A percentile compares a stretch with the other conserved stretches of the same genome.
These are phyloP conservation scores for Chenopodium quinoa DNA, from an alignment of 148 eudicot species.

Conservation along the genomic window DNA sequence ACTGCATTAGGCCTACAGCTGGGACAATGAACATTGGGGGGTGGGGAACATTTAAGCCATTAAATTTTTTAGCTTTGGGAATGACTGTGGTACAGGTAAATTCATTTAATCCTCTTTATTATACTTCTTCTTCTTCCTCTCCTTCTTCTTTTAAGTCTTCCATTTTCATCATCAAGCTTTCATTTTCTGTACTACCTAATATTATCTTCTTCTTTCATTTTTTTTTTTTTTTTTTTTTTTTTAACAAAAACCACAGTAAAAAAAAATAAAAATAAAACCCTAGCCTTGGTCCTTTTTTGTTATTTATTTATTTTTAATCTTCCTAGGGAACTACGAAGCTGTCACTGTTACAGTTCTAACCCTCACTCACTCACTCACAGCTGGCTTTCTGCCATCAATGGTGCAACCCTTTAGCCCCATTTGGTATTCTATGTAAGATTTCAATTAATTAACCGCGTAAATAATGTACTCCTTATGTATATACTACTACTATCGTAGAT, in stretches of 20 bases:
- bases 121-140: neutral
- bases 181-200: neutral
- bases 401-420: slow-evolving; percentile 16
- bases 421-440: slow-evolving; percentile 6
- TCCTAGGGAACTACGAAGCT: slow-evolving; percentile 21
- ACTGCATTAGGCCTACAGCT: slow-evolving; percentile 10
- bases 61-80: slow-evolving; percentile 17
- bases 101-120: slow-evolving; percentile 22
- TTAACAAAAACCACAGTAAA: neutral
- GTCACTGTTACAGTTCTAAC: slow-evolving; percentile 24
- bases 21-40: slow-evolving; percentile 33
- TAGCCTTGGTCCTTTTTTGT: neutral
- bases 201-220: neutral
- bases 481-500: neutral
- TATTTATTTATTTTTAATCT: too few relatives aligned
- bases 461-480: neutral
- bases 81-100: slow-evolving; percentile 27
- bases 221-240: too few relatives aligned
- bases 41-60: slow-evolving; percentile 25
- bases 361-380: slow-evolving; percentile 4
- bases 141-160: neutral
- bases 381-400: slow-evolving; percentile 32
- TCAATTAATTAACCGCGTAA: neutral
- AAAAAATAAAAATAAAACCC: neutral
- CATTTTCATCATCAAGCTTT: neutral